Evolutionary conservation across 768 basidiomycete genomes (phyloP), one percentile per base, ranked within the genome.

Genomic region (Psilocybe tampanensis): DNA sequence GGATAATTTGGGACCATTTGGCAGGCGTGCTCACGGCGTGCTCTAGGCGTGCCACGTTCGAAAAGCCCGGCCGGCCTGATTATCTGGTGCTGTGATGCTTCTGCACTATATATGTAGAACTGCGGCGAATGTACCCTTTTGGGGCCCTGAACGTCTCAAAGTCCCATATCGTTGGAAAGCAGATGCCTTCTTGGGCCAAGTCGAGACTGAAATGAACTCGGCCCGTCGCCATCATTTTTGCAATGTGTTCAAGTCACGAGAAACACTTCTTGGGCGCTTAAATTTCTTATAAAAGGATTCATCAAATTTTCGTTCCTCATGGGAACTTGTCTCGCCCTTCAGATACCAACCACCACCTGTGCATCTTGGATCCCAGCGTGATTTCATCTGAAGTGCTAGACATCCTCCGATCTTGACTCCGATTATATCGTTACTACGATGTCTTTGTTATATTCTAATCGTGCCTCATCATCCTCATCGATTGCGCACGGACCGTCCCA

Each of bases 261-360:
- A 22, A n/a, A n/a, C n/a, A n/a, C n/a, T 17, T 18, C 12, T 12
- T 56, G 47, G 52, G 58, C 58, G 58, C 53, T 54, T 59, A 59
- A n/a, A 24, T 1, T 15, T 8, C 53, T 32, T 44, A 54, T 49
- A 54, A 54, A 54, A 44, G 41, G 26, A 21, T n/a, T 2, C 17
- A 21, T 53, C 52, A 34, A 17, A 19, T 24, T 15, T 19, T n/a
- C 21, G 33, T 29, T 9, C 36, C 36, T 39, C 49, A 49, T 29
- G 7, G 58, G 53, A 7, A 34, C 23, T 33, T 55, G 58, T 60
- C 58, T 55, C 49, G 58, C 49, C 41, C 44, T 55, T 52, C 58
- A 52, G 58, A 60, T 59, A 39, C 26, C 34, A 44, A 17, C 54
- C 54, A 51, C 32, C 58, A 36, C 47, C 53, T 15, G 32, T 33